phyloP scores from a whole-genome alignment of 2,329 filamentous ascomycete genomes.

The Claviceps sp. region DNA sequence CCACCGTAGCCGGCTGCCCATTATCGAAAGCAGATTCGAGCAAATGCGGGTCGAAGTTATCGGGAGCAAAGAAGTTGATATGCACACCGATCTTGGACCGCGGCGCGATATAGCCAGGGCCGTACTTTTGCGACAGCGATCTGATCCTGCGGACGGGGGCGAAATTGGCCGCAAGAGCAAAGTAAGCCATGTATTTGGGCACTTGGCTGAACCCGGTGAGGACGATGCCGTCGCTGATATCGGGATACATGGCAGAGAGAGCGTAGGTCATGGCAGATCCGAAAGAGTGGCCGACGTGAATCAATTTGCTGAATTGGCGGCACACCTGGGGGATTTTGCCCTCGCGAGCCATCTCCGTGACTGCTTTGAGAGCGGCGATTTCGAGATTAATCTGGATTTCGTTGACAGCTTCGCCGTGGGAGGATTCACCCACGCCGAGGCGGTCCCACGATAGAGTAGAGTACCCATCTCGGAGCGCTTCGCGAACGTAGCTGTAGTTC shows the following conservation, averaged over 20 bases:
- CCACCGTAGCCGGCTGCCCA: constrained; percentile 43
- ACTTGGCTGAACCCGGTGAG: constrained; percentile 47
- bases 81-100: constrained; percentile 34
- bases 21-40: constrained; percentile 30
- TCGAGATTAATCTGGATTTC: constrained; percentile 47
- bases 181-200: constrained; percentile 27
- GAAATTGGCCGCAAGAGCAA: constrained; percentile 33
- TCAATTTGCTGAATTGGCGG: constrained; percentile 26
- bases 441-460: constrained; percentile 49
- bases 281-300: constrained; percentile 53
- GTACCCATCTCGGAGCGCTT: constrained; percentile 42
- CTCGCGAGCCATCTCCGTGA: constrained; percentile 36
- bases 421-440: constrained; percentile 45
- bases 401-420: constrained; percentile 43
- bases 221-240: constrained; percentile 42
- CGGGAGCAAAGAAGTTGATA: constrained; percentile 37
- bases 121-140: constrained; percentile 18
- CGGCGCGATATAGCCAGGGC: constrained; percentile 39
- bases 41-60: constrained; percentile 40
- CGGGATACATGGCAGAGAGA: constrained; percentile 37
- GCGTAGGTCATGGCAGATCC: constrained; percentile 45
- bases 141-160: constrained; percentile 25
- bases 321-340: constrained; percentile 30
- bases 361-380: constrained; percentile 39
- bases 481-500: constrained; percentile 49